Conservation (phyloP, 1,284 basidiomycete species). For the Apiotrichum domesticum region DNA sequence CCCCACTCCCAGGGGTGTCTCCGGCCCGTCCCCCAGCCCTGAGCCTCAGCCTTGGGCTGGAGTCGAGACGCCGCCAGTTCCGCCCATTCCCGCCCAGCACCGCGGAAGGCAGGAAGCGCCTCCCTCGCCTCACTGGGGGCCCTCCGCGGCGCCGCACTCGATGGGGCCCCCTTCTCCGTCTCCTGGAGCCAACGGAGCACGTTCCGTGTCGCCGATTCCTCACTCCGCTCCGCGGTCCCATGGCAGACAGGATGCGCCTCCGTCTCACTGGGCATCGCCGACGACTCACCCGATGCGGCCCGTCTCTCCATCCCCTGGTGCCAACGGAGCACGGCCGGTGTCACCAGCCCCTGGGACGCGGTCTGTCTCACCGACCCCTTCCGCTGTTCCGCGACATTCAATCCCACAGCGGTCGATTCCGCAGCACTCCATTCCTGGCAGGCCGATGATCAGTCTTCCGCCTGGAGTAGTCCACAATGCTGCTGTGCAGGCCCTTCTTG, state of each 20-base stretch:
- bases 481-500: conserved; percentile 17
- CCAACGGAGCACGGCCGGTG: not conserved
- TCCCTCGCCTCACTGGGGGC: no score
- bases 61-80: not conserved
- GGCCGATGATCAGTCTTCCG: not conserved
- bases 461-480: not conserved
- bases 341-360: not conserved
- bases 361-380: no score
- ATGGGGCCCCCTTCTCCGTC: no score
- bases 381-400: no score
- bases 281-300: conserved; percentile 8
- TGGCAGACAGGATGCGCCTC: not conserved
- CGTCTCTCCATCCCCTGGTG: not conserved
- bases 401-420: no score
- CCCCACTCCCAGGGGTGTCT: not conserved
- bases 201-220: conserved; percentile 26
- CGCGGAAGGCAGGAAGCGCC: not conserved
- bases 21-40: not conserved
- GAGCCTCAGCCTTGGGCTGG: not conserved
- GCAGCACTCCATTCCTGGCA: no score
- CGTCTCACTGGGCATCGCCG: no score
- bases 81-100: not conserved
- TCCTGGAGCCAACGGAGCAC: not conserved
- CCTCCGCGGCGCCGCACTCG: no score
- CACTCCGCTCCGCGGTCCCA: conserved; percentile 6